Base-by-base conservation (phyloP, 805 yeast genomes). In the Hanseniaspora jakobsenii region DNA sequence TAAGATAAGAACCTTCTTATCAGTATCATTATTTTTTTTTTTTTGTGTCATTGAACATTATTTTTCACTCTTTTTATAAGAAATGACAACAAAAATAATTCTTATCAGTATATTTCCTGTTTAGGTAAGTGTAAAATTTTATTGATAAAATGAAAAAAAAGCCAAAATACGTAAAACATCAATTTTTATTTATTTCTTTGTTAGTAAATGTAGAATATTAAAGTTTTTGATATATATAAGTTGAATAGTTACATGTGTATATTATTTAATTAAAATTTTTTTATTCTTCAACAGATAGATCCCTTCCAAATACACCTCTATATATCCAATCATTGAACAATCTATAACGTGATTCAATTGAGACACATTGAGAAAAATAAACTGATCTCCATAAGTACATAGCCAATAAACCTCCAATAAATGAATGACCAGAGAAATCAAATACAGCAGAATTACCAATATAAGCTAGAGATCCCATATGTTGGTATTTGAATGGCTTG, bases 321-420 rank as follows among this genome's bases (percentile, higher is more conserved):
- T 75, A 76, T 50, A 77, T 54, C 82, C 82, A 77, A 56, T 78
- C 83, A 71, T 75, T 71, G 62, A 72, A 72, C 56, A 78, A 59
- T 51, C 76, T 64, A 4, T 73, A 78, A 55, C 83, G 69, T 4
- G 78, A 73, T 58, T 82, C 68, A 53, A 73, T 58, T 48, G 80
- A 72, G 31, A 78, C 82, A 41, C 78, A 70, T 57, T 77, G 80
- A 26, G 81, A 72, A 60, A 77, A 77, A 60, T 77, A 77, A 23
- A 75, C 79, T 39, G 78, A 70, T 64, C 84, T 71, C 84, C 84
- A 77, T 44, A 77, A 60, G 56, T 78, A 78, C 77, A 78, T 73
- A n/a, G 82, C 82, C 32, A 76, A 58, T 40, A 77, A 57, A 2
- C 82, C 84, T 48, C 82, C 81, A 48, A 76, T 73, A 49, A 74